These are phyloP conservation scores for Beverwykella pulmonaria DNA, from an alignment of 495 filamentous ascomycete species.

Conservation along the genomic window DNA sequence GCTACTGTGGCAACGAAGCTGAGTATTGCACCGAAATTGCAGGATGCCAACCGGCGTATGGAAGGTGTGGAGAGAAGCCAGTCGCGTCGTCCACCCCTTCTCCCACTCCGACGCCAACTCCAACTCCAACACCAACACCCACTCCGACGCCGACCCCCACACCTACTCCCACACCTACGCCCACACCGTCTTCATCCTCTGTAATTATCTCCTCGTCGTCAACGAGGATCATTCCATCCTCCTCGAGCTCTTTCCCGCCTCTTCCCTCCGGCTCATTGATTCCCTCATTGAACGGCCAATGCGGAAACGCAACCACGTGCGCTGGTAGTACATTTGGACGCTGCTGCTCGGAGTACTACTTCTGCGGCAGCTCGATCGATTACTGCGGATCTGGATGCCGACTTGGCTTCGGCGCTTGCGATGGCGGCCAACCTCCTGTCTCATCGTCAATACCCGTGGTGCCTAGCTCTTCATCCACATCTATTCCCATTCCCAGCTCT, in stretches of 20 bases:
- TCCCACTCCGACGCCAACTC: slow-evolving; percentile 13
- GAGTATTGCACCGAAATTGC: slow-evolving; percentile 27
- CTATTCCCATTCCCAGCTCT: background rate
- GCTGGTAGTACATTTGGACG: slow-evolving; percentile 22
- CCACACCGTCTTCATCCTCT: slow-evolving; percentile 9
- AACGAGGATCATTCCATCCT: background rate
- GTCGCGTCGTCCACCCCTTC: slow-evolving; percentile 6
- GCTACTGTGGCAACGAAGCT: slow-evolving; percentile 24
- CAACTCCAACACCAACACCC: slow-evolving; percentile 7
- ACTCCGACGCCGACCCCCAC: slow-evolving; percentile 6
- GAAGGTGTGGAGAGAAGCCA: slow-evolving; percentile 26
- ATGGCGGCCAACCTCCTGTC: slow-evolving; percentile 8
- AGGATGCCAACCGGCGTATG: slow-evolving; percentile 31
- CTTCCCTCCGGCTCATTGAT: slow-evolving; percentile 26
- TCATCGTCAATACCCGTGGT: slow-evolving; percentile 1
- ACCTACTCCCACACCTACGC: slow-evolving; percentile 3
- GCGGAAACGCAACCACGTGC: slow-evolving; percentile 34
- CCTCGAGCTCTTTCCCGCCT: slow-evolving; percentile 8
- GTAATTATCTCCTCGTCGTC: slow-evolving; percentile 5
- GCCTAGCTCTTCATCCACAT: slow-evolving; percentile 10
- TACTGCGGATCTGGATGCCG: slow-evolving; percentile 35
- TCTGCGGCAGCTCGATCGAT: slow-evolving; percentile 11
- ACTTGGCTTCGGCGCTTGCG: slow-evolving; percentile 21
- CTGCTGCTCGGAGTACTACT: slow-evolving; percentile 33
- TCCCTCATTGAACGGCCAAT: slow-evolving; percentile 27